phyloP scores from a whole-genome alignment of 306 rosid species.

The Crotalaria pallida region DNA sequence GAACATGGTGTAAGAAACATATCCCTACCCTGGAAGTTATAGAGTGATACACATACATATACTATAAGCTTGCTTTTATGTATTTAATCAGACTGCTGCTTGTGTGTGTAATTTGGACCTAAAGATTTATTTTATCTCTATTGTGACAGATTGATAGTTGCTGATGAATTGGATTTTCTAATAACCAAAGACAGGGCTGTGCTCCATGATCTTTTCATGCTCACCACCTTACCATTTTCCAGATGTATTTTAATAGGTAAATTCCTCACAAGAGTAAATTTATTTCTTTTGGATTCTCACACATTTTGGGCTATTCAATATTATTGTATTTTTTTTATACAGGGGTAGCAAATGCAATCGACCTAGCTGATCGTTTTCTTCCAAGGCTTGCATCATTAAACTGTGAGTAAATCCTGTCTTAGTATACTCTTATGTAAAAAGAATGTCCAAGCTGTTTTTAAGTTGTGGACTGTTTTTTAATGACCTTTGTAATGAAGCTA shows the following conservation, averaged over 20 bases:
- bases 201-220: slow-evolving; percentile 95
- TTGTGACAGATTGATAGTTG: slow-evolving; percentile 61
- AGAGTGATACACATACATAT: not conserved
- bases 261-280: not conserved
- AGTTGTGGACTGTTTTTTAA: not conserved
- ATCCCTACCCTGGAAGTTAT: not conserved
- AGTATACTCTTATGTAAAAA: not conserved
- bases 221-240: slow-evolving; percentile 79
- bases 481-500: not conserved
- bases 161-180: slow-evolving; percentile 89
- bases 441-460: not conserved
- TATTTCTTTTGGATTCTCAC: not conserved
- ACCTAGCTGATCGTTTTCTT: slow-evolving; percentile 89
- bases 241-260: slow-evolving; percentile 84
- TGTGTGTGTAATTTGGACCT: slow-evolving; percentile 16
- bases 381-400: slow-evolving; percentile 82
- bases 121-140: not conserved
- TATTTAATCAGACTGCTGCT: not conserved
- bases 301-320: not conserved
- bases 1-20: slow-evolving; percentile 64
- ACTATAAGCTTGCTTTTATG: not conserved
- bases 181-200: slow-evolving; percentile 80
- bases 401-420: slow-evolving; percentile 50
- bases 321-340: slow-evolving; percentile 7
- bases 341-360: slow-evolving; percentile 96